phyloP scores from a whole-genome alignment of 2,329 filamentous ascomycete genomes.

The Aspergillus sp. region DNA sequence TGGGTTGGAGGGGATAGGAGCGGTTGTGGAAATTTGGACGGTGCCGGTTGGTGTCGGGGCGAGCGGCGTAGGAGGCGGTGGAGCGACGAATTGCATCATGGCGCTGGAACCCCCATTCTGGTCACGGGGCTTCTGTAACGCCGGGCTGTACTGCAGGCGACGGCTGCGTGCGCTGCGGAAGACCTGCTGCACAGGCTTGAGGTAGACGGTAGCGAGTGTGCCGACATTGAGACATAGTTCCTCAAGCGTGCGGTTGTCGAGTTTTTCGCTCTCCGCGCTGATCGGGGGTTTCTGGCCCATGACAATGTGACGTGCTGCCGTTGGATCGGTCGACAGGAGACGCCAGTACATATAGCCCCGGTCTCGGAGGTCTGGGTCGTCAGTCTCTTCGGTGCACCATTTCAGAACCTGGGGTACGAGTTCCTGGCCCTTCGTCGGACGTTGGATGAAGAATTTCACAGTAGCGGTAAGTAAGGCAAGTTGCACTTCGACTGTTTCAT shows the following conservation, averaged over 20 bases:
- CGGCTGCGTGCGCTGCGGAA: constrained; percentile 82
- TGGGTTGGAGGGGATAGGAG: constrained; percentile 1
- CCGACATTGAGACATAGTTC: constrained; percentile 97
- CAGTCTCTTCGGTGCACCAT: constrained; percentile 98
- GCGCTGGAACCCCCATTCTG: constrained; percentile 23
- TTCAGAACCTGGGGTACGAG: constrained; percentile 91
- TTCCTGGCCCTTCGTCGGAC: constrained; percentile 87
- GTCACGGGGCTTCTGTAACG: constrained; percentile 63
- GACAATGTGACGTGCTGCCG: constrained; percentile 74
- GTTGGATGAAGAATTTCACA: constrained; percentile 95
- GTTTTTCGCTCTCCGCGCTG: constrained; percentile 88
- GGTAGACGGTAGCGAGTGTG: constrained; percentile 90
- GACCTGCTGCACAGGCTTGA: constrained; percentile 95
- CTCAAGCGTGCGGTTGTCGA: constrained; percentile 83
- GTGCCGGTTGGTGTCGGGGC: constrained; percentile 23
- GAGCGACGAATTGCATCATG: constrained; percentile 20
- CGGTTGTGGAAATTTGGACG: constrained; percentile 17
- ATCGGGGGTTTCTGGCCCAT: constrained; percentile 98
- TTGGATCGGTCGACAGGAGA: constrained; percentile 82
- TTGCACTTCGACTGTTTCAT: constrained; percentile 93
- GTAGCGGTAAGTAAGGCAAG: constrained; percentile 89
- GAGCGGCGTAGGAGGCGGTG: constrained; percentile 17
- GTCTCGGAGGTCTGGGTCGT: constrained; percentile 93
- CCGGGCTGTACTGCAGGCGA: constrained; percentile 71
- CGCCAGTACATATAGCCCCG: constrained; percentile 99